Conservation (phyloP, 2,329 filamentous ascomycete species). For the Trichophyton verrucosum region DNA sequence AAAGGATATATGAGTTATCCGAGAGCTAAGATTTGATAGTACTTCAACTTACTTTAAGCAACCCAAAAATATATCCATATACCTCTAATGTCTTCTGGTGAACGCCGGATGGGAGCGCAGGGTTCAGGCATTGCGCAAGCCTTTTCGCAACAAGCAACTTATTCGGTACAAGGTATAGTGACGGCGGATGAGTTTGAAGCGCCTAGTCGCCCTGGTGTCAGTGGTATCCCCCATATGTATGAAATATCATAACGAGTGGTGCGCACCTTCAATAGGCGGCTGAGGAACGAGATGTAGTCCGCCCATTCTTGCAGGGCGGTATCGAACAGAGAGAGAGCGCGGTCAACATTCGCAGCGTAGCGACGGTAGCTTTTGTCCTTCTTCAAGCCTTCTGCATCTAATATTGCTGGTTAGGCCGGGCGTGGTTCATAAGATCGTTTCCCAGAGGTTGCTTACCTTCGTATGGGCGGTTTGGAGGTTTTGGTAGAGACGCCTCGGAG, state of each 20-base stretch:
- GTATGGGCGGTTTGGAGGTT: constrained; percentile 65
- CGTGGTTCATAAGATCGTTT: not conserved
- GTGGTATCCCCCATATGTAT: not conserved
- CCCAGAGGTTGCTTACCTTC: constrained; percentile 46
- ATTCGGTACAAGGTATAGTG: constrained; percentile 61
- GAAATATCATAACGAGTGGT: not conserved
- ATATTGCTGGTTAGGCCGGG: not conserved
- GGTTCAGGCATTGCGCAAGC: constrained; percentile 88
- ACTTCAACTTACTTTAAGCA: constrained; percentile 50
- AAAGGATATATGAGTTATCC: constrained; percentile 7
- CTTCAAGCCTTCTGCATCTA: constrained; percentile 26
- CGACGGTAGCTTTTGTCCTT: constrained; percentile 64
- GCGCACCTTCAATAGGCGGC: constrained; percentile 68
- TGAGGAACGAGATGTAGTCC: constrained; percentile 96
- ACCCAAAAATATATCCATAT: constrained; percentile 75
- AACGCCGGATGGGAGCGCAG: constrained; percentile 82
- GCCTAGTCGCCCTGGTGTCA: constrained; percentile 45
- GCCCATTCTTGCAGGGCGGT: constrained; percentile 95
- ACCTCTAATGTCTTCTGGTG: constrained; percentile 96
- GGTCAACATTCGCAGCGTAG: constrained; percentile 79
- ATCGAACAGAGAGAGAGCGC: constrained; percentile 80
- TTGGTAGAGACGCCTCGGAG: constrained; percentile 69
- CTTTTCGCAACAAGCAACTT: constrained; percentile 77
- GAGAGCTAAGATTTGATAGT: constrained; percentile 15
- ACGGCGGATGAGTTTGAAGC: constrained; percentile 70